Conservation (phyloP, 2,329 filamentous ascomycete genomes). For the Botryosphaeria agaves region DNA sequence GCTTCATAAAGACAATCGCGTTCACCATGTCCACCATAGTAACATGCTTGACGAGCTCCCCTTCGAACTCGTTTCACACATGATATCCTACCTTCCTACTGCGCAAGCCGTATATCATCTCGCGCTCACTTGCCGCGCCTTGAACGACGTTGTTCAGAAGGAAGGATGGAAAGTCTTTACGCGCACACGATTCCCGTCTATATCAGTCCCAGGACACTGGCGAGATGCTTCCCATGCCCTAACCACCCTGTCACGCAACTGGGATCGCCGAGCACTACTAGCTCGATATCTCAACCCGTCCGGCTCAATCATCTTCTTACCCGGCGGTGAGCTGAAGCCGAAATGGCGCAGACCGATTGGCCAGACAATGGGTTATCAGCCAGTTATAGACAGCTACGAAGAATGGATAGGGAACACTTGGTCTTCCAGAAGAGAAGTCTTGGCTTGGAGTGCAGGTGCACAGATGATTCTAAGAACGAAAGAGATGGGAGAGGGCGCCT, state of each 20-base stretch:
- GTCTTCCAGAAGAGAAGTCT: conserved; percentile 33
- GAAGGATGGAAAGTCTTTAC: conserved; percentile 33
- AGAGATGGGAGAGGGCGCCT: conserved; percentile 15
- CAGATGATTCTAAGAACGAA: conserved; percentile 34
- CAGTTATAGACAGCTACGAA: conserved; percentile 40
- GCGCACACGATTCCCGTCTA: conserved; percentile 28
- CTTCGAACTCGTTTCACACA: conserved; percentile 19
- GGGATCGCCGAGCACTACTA: conserved; percentile 37
- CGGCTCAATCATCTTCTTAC: conserved; percentile 15
- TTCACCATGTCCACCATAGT: too few species aligned
- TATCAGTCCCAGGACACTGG: conserved; percentile 23
- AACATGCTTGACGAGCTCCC: conserved; percentile 16
- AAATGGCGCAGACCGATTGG: conserved; percentile 24
- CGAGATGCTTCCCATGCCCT: conserved; percentile 34
- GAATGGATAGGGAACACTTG: conserved; percentile 27
- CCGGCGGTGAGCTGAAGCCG: conserved; percentile 13
- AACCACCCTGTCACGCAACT: conserved; percentile 38
- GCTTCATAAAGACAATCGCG: too few species aligned
- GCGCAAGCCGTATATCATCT: conserved; percentile 26
- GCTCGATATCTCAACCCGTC: conserved; percentile 33
- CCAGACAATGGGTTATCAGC: conserved; percentile 41
- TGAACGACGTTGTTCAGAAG: conserved; percentile 27
- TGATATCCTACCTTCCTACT: conserved; percentile 24
- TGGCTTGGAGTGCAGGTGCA: conserved; percentile 44
- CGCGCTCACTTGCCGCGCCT: conserved; percentile 24